Base-by-base conservation (phyloP, 257 asterid species). In the Leptodermis oblonga region DNA sequence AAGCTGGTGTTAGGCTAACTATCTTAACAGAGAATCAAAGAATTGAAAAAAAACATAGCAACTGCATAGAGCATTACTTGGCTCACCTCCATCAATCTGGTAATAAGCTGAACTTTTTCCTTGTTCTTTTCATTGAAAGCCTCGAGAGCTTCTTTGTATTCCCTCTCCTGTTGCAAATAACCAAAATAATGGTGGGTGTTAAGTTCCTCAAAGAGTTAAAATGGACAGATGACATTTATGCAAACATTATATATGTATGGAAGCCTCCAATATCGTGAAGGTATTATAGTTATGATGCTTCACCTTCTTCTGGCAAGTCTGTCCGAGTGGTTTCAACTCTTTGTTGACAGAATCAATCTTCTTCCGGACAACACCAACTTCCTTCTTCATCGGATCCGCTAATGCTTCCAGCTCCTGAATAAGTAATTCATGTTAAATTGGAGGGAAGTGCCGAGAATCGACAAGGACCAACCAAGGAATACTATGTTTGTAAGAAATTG, bases 61-160 rank as follows among this genome's bases (percentile, higher is more conserved):
- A 62, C 42, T 23, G 10, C 10, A 37, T 10, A 36, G 39, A 3
- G 69, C 26, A 9, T 65, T 23, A 66, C 70, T 9, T 49, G 68
- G 51, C 86, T 82, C 75, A 94, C 99, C 99, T 94, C 99, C 99
- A 87, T 91, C 92, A 94, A 82, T 82, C 90, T 82, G 70, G 95
- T 79, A 79, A 94, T 89, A 12, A 94, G 90, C 80, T 89, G 97
- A 25, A 87, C 97, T 82, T 91, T 94, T 72, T 94, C 99, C 70
- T 80, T 91, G 97, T 94, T 90, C 94, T 89, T 94, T 1, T 89
- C 97, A 60, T 91, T 94, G 90, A 94, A 91, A 17, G 96, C 91
- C 52, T 94, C 99, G 23, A 94, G 97, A 45, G 97, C 95, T 66
- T 94, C 99, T 78, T 91, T 94, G 87, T 91, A 94, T 75, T 94